Base-by-base conservation (phyloP, 345 rosid species). In the Populus pruinosa region DNA sequence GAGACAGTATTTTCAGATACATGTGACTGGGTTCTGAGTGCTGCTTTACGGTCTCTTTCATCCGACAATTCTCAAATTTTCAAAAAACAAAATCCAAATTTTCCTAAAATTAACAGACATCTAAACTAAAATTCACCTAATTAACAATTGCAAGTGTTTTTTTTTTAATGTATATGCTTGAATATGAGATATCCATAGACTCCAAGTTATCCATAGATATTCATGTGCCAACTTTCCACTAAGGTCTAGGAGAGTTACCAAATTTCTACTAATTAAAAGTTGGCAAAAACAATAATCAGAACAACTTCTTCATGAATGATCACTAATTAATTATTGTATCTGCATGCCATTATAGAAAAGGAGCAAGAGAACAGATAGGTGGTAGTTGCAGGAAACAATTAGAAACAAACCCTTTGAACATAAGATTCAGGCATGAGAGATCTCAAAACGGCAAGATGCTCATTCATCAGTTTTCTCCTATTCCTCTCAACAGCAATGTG, bases 401-500 rank as follows among this genome's bases (percentile, higher is more conserved):
- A 49, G 31, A 33, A 63, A 77, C 66, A 47, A 76, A 92, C 97
- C 97, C 94, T 89, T 79, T 91, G 97, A 71, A 90, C 89, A 82
- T 88, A 91, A 70, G 93, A 87, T 67, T 85, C 89, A 70, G 98
- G 98, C 98, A 91, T 91, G 87, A 92, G 96, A 63, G 96, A 90
- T 78, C 91, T 81, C 73, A 94, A 81, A 79, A 87, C 91, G 70
- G 94, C 84, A 27, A 94, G 91, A 84, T 94, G 92, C 71, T 90
- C 92, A 83, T 91, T 92, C 94, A 92, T 92, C 82, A 85, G 97
- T 89, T 89, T 94, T 70, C 98, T 86, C 20, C 98, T 80, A 59
- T 94, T 94, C 83, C 98, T 88, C 81, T 92, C 98, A 7, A 92
- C 94, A 21, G 97, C 86, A 87, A 94, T 94, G 89, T 94, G 98